Percentiles rank a stretch among this genome's conserved stretches.
These are phyloP conservation scores for Cynanchum wilfordii DNA, from an alignment of 257 asterid genomes.

Conservation along the genomic window DNA sequence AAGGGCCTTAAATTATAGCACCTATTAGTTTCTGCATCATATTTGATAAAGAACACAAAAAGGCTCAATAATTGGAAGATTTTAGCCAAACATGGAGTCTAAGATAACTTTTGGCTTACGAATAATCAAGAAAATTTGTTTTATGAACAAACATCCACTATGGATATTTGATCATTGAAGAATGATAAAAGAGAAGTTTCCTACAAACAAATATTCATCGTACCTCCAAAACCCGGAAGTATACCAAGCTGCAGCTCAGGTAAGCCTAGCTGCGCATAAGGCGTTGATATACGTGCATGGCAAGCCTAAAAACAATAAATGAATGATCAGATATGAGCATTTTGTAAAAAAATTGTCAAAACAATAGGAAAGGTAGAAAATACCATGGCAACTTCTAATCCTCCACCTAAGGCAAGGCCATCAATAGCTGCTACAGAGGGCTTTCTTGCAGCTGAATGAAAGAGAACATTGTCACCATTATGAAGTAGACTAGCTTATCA, in stretches of 20 bases:
- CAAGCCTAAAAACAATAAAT: conserved; percentile 57
- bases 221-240: conserved; percentile 99
- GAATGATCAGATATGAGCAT: conserved; percentile 17
- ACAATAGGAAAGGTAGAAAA: conserved; percentile 14
- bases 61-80: neutral
- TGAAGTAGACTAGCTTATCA: neutral
- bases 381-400: conserved; percentile 96
- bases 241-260: conserved; percentile 97
- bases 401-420: conserved; percentile 99
- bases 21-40: neutral
- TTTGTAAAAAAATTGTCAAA: neutral
- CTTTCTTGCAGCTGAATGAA: conserved; percentile 57
- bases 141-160: too few species aligned
- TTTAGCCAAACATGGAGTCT: neutral
- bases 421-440: conserved; percentile 98
- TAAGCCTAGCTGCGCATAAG: conserved; percentile 79
- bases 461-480: neutral
- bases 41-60: neutral
- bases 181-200: neutral
- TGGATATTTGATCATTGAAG: neutral
- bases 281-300: conserved; percentile 92
- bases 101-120: too few species aligned
- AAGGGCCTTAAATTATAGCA: neutral
- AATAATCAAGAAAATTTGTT: too few species aligned
- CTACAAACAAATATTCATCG: neutral